Base-by-base conservation (phyloP, 2,329 filamentous ascomycete species). In the Pyricularia sp. region DNA sequence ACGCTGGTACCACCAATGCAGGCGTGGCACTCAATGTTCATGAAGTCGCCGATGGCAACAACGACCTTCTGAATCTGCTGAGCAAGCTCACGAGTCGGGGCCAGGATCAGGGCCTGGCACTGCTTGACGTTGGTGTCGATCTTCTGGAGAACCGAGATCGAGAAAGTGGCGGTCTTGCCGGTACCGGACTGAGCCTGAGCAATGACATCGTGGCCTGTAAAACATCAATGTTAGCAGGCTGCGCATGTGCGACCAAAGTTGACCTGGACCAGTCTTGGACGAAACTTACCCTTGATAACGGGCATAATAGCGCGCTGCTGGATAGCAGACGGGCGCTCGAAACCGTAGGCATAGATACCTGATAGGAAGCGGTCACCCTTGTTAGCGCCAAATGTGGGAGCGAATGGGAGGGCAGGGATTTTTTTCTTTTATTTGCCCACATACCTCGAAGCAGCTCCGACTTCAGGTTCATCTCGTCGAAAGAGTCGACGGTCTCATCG, bases 251-350 rank as follows among this genome's bases (percentile, higher is more conserved):
- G 13, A 44, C 26, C 13, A 9, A 28, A 55, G 33, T 40, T 61
- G 22, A 12, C n/a, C 30, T 33, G 16, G 40, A 24, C 26, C 24
- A 53, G 28, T 28, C 4, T 16, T 4, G 22, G 33, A 4, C 40
- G 22, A 19, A 8, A 62, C 88, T 78, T 82, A 94, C 91, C 93
- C 88, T 97, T 97, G 85, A 99, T 97, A 77, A 99, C 94, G 76
- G 94, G 96, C 90, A 97, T 96, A 81, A 99, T 99, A 74, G 94
- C 94, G 77, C 96, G 93, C 89, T 96, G 92, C 89, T 99, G 94
- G 74, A 99, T 99, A 78, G 94, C 93, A 82, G 94, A 99, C 69
- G 94, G 94, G 72, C 94, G 93, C 88, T 99, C 94, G 84, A 99
- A 99, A 90, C 94, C 94, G 80, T 99, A 99, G 78, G 94, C 94